Evolutionary conservation across 176 grass and related monocot species (phyloP).

Genomic region (Triticum timopheevii): DNA sequence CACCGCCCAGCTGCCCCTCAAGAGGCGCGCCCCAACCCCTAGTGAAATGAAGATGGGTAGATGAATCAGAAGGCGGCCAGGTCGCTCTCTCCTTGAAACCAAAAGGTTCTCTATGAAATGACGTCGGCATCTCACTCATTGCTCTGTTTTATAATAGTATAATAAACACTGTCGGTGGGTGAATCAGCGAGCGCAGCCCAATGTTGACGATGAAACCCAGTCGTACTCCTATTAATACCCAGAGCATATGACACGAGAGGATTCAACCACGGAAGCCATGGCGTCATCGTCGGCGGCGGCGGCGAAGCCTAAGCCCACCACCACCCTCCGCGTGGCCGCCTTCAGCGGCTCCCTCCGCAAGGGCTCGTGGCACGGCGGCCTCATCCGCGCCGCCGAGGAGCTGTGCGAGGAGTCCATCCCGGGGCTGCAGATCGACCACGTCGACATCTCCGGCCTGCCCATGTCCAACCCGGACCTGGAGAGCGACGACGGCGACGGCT

Average conservation of each 20-base stretch:
- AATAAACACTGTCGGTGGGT: neutral
- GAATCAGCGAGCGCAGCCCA: neutral
- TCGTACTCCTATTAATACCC: neutral
- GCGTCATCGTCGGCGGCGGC: neutral
- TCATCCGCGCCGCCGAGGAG: constrained; percentile 76
- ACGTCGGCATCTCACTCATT: too few species aligned
- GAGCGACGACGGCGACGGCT: constrained; percentile 32
- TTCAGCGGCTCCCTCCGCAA: constrained; percentile 62
- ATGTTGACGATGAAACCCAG: neutral
- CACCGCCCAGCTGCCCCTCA: too few species aligned
- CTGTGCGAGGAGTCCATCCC: constrained; percentile 61
- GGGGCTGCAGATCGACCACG: constrained; percentile 51
- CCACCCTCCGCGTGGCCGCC: constrained; percentile 34
- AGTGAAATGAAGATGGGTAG: too few species aligned
- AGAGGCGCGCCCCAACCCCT: too few species aligned
- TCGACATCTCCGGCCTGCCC: constrained; percentile 68
- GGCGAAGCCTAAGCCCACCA: neutral
- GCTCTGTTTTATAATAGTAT: neutral
- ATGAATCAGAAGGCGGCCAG: too few species aligned
- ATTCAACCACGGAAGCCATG: neutral
- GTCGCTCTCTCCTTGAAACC: too few species aligned
- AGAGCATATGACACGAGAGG: neutral
- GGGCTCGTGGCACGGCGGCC: constrained; percentile 57
- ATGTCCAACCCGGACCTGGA: constrained; percentile 81
- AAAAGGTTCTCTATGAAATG: too few species aligned